Evolutionary conservation across 1,284 basidiomycete genomes (phyloP), one percentile per base, ranked within the genome.

Genomic region (Macrocybe sp.): DNA sequence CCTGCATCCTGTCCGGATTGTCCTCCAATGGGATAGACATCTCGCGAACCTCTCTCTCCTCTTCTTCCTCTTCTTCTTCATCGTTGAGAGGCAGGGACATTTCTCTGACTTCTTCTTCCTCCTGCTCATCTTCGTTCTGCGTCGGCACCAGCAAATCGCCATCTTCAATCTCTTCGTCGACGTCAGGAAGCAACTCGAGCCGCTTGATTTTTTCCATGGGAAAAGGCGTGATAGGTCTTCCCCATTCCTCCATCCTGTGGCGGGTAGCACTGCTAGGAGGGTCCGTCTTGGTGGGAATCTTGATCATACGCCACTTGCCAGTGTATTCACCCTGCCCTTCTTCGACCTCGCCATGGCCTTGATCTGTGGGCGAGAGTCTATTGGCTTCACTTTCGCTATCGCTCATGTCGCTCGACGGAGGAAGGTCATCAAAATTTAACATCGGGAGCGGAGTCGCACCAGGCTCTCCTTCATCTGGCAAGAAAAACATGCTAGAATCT

Each of bases 151-250:
- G 12, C 40, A 38, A 32, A 6, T 14, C 14, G 8, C 46, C 49
- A 9, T 52, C 49, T 6, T 50, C 47, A 28, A 44, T 46, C 7
- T 48, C 29, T 28, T 54, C 52, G 9, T 49, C 43, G 4, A 43
- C 46, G 2, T 49, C 31, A 14, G 8, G 9, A 11, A 47, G 16
- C 7, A 47, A 41, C 11, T 35, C 36, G 6, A 43, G 32, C 4
- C 39, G 50, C 34, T 39, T 47, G 42, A 40, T n/a, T 37, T 43
- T 50, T 37, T 45, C 47, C 7, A 42, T 47, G 7, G 79, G 80
- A 55, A 73, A 85, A 0, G 85, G 85, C 48, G 83, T 86, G 37
- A 81, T 74, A 2, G 83, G 84, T 8, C 79, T 70, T 1, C 85
- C 84, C 85, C 85, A 87, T 22, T 68, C 63, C 34, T 79, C 75